Evolutionary conservation across 176 grass and related monocot genomes (phyloP).

Genomic region (Luzula sylvatica): DNA sequence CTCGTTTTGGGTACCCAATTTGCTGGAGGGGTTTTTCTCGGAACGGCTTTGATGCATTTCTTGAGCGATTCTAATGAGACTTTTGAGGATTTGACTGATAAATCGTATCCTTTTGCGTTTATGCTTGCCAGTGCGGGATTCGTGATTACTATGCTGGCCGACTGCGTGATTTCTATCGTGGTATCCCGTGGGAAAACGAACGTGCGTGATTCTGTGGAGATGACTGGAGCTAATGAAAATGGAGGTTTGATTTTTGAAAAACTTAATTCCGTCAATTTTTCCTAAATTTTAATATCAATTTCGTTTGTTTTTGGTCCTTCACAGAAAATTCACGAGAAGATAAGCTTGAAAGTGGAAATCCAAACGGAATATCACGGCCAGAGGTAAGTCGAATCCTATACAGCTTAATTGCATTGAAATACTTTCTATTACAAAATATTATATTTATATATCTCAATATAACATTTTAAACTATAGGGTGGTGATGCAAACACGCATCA

Average conservation of each 20-base stretch:
- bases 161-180: slow-evolving; percentile 46
- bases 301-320: background rate
- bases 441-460: background rate
- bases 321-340: slow-evolving; percentile 5
- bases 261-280: background rate
- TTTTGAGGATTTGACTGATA: slow-evolving; percentile 49
- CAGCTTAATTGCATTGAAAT: background rate
- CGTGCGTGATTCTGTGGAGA: background rate
- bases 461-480: slow-evolving; percentile 4
- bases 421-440: background rate
- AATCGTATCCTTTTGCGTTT: slow-evolving; percentile 62
- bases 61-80: slow-evolving; percentile 78
- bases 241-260: background rate
- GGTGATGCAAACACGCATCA: slow-evolving; percentile 18
- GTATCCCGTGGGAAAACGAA: slow-evolving; percentile 22
- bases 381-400: slow-evolving; percentile 3
- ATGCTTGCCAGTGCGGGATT: slow-evolving; percentile 70
- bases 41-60: slow-evolving; percentile 89
- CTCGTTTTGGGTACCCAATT: slow-evolving; percentile 79
- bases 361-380: background rate
- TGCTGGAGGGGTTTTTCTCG: slow-evolving; percentile 79
- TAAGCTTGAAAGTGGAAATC: slow-evolving; percentile 8
- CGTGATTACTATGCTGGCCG: slow-evolving; percentile 61
- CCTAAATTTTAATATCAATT: background rate
- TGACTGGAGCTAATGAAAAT: slow-evolving; percentile 17